Base-by-base conservation (phyloP, 768 basidiomycete species). In the Rhodotorula paludigena region DNA sequence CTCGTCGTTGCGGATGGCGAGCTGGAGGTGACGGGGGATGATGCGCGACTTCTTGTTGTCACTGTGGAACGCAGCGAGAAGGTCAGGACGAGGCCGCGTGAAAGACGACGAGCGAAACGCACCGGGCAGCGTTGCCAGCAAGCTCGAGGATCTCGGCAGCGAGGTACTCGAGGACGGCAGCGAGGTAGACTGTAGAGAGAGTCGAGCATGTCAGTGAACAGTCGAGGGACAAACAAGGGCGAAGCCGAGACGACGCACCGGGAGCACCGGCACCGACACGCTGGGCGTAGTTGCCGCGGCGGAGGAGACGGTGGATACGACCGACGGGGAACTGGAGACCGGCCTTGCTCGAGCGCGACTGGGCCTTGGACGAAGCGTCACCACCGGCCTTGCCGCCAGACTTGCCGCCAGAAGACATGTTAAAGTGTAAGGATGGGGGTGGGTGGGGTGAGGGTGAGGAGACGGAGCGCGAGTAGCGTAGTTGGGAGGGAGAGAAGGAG, bases 71-170 rank as follows among this genome's bases (percentile, higher is more conserved):
- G 20, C 2, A 30, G 28, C 12, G 45, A 49, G 33, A 12, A 32
- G 36, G 39, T 30, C 18, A 30, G 20, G 36, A 21, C 8, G 38
- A 47, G 33, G 6, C 30, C 18, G 62, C 38, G 32, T 15, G 28
- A 18, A 32, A 52, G 23, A 38, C 15, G 39, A 10, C 21, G 30
- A 30, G 25, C 14, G 44, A 28, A 33, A 55, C 66, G 80, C 89
- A 89, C 64, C 89, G 87, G 49, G 89, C 89, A 23, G 89, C 89
- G 79, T 81, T 81, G 75, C 91, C 91, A 69, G 91, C 91, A 44
- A 93, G 83, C 79, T 93, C 91, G 71, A 93, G 87, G 78, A 93
- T 92, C 79, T 93, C 91, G 53, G 91, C 91, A 66, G 90, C 88
- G 68, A 93, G 86, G 78, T 93, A 90, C 77, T 92, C 91, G 63